Base-by-base conservation (phyloP, 176 grass and related monocot species). In the Phoenix roebelenii region DNA sequence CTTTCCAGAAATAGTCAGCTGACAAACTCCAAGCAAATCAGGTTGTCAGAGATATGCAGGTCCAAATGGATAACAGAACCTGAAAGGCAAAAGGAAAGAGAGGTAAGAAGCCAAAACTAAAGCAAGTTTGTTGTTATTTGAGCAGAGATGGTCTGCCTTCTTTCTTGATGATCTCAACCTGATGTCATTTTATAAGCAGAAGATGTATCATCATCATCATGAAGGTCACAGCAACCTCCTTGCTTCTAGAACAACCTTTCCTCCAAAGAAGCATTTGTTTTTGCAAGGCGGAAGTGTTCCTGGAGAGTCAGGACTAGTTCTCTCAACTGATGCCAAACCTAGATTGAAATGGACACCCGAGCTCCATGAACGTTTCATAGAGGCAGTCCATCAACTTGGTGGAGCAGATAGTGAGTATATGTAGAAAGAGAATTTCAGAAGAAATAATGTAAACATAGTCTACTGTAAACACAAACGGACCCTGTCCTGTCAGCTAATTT, bases 381-480 rank as follows among this genome's bases (percentile, higher is more conserved):
- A 91, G 64, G 80, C 92, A 59, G 87, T 97, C 63, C 82, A 85
- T 87, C 79, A 97, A 68, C 92, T 91, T 73, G 87, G 92, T 5
- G 87, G 92, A 44, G 82, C 83, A 73, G 91, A 96, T 64, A 80
- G 87, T 4, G 92, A 97, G 84, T 91, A 84, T 97, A 97, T 68
- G 79, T 58, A 51, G 60, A 19, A 30, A 30, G 67, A 50, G 32
- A 72, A 67, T 57, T 50, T 44, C 10, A 44, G 10, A 44, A 44
- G 9, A 44, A 44, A 20, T 5, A 30, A 68, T 70, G 26, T 26
- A 64, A 29, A 66, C 17, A 25, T 19, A 22, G 15, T 58, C 44
- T 72, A 54, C 57, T 49, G 78, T 55, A 66, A 17, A 20, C 3
- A 7, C 72, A 59, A 14, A 7, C 0, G 1, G 35, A 61, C 61